phyloP scores from a whole-genome alignment of 208 protist species.

The Acanthamoeba lenticulata region DNA sequence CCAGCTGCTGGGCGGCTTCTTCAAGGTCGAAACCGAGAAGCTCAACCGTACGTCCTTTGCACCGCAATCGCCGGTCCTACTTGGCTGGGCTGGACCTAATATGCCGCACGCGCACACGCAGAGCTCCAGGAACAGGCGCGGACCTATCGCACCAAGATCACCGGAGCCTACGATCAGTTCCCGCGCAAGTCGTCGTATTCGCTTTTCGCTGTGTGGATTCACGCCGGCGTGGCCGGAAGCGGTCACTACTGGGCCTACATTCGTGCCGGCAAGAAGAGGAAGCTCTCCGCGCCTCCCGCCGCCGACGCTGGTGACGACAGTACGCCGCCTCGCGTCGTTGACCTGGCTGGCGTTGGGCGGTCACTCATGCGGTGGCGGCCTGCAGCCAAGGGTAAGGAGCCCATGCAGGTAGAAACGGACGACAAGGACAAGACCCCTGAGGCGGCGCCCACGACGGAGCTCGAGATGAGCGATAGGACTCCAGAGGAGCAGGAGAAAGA shows the following conservation, averaged over 20 bases:
- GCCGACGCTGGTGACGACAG: neutral
- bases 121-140: neutral
- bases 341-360: neutral
- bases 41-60: neutral
- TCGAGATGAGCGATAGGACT: conserved; percentile 25
- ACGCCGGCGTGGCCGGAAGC: conserved; percentile 60
- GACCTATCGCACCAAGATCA: conserved; percentile 4
- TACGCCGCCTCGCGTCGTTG: no score
- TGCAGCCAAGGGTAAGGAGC: neutral
- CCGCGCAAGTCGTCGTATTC: conserved; percentile 30
- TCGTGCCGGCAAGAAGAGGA: conserved; percentile 3
- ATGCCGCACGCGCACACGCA: no score
- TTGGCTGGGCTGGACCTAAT: neutral
- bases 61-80: neutral
- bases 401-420: neutral
- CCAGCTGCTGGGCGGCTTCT: neutral
- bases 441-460: neutral
- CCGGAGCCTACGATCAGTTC: conserved; percentile 29
- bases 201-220: conserved; percentile 72
- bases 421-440: neutral
- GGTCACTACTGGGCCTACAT: conserved; percentile 77
- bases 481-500: conserved; percentile 5
- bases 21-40: conserved; percentile 19
- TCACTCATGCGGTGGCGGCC: neutral
- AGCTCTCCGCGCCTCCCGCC: neutral